Base-by-base conservation (phyloP, 331 rosid genomes). In the Quercus lobata region DNA sequence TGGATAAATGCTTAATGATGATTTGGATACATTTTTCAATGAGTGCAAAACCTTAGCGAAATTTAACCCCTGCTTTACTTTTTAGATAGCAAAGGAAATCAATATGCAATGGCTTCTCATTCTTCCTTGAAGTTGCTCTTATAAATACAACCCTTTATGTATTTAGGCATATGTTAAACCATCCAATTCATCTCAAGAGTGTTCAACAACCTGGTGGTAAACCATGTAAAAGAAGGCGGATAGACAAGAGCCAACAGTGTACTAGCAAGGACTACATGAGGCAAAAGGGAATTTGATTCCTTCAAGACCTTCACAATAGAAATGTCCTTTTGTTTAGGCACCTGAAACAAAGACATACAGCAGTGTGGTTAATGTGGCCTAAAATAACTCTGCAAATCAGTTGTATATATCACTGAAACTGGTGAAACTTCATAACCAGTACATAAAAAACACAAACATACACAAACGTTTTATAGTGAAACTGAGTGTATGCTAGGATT, bases 201-300 rank as follows among this genome's bases (percentile, higher is more conserved):
- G 62, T 65, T 76, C 49, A 76, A 84, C 61, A 65, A 95, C 99
- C 99, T 91, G 89, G 79, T 91, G 72, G 99, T 95, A 82, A 95
- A 95, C 99, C 99, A 95, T 5, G 97, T 84, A 82, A 95, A 92
- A 60, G 99, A 95, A 71, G 92, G 96, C 15, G 99, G 97, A 82
- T 79, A 95, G 82, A 84, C 25, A 61, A 95, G 88, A 88, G 99
- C 97, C 79, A 92, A 80, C 68, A 95, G 80, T 44, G 92, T 89
- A 80, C 94, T 95, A 55, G 93, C 94, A 78, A 95, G 76, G 52
- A 92, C 90, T 56, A 87, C 94, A 37, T 89, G 94, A 71, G 99
- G 99, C 82, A 95, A 89, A 83, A 87, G 79, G 19, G 97, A 88
- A 82, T 91, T 95, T 72, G 99, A 77, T 49, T 91, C 84, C 87